Evolutionary conservation across 495 filamentous ascomycete genomes (phyloP), one percentile per base, ranked within the genome.

Genomic region (Xylaria palmicola): DNA sequence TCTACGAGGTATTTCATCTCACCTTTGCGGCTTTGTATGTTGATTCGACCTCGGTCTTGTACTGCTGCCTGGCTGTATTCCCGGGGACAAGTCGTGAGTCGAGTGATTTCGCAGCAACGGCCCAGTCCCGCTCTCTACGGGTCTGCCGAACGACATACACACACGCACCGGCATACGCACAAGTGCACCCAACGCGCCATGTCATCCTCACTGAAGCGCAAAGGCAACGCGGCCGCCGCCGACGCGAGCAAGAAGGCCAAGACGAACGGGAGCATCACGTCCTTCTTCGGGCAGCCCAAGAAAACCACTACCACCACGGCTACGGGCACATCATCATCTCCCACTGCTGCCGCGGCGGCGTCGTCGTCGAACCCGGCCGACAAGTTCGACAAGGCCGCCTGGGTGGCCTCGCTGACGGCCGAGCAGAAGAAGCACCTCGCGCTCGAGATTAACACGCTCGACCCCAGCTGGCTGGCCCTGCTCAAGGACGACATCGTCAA

Each of bases 381-480:
- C 44, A 90, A 83, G 50, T 97, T 96, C 76, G 83, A 97, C 77
- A 97, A 96, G 75, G 83, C 80, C 6, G 89, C 86, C 77, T 98
- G 94, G 94, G 80, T 91, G 1, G 82, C 84, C 12, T 85, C 83
- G 40, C 80, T 98, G 58, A 92, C 85, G 0, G 65, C 81, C 5
- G 95, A 98, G 77, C 91, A 96, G 72, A 90, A 86, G 68, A 81
- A 86, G 17, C 77, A 98, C 26, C 80, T 98, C 37, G 77, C 89
- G 60, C 81, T 98, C 29, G 94, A 98, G 74, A 96, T 98, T 67
- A 84, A 93, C 39, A 97, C 92, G 0, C 77, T 98, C 65, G 81
- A 98, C 67, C 90, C 91, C 40, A 92, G 86, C 75, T 98, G 94
- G 94, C 79, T 98, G 48, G 85, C 85, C 32, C 86, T 88, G 54